Base-by-base conservation (phyloP, 306 rosid species). In the Neltuma alba region DNA sequence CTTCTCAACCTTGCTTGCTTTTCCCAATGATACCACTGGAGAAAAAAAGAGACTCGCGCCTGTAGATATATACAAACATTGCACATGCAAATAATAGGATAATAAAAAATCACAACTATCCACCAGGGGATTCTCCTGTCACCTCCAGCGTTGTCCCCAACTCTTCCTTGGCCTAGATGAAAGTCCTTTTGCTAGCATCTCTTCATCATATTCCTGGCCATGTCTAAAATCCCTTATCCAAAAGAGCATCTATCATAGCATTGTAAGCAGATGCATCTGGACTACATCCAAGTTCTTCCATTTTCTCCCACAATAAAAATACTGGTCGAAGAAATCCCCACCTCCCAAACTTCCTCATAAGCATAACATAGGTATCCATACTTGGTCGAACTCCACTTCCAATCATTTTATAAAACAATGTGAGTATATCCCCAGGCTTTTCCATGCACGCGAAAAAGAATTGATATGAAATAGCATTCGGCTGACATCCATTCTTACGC, bases 251-350 rank as follows among this genome's bases (percentile, higher is more conserved):
- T 65, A 95, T 92, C 70, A 95, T 47, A 57, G 92, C 97, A 83
- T 95, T 91, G 85, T 93, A 95, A 68, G 96, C 94, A 60, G 89
- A 71, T 20, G 85, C 97, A 87, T 86, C 90, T 0, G 97, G 98
- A 82, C 99, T 90, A 72, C 92, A 92, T 9, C 96, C 97, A 48
- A 91, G 87, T 58, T 87, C 82, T 69, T 88, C 82, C 98, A 92
- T 90, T 85, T 77, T 91, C 72, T 90, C 80, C 98, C 99, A 95
- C 63, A 91, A 86, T 4, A 88, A 15, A 75, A 90, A 89, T 72
- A 91, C 91, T 14, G 92, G 92, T 47, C 98, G 82, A 23, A 93
- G 94, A 84, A 92, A 95, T 15, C 97, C 99, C 99, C 99, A 92
- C 77, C 96, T 87, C 69, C 92, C 92, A 83, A 95, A 93, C 82